phyloP scores from a whole-genome alignment of 805 yeast species.

The Lipomyces chichibuensis region DNA sequence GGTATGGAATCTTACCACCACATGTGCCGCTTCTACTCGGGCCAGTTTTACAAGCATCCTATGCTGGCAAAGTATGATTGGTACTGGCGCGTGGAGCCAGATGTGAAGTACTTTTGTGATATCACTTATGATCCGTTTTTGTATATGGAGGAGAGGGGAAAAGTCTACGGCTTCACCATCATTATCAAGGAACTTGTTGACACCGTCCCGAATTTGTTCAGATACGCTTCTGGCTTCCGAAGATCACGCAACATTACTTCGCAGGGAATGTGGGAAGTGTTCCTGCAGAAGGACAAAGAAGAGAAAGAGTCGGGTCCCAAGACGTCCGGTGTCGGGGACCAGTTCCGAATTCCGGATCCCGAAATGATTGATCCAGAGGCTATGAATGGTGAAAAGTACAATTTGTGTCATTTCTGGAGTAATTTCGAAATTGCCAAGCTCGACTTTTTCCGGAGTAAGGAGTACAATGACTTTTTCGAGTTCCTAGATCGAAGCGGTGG shows the following conservation, averaged over 20 bases:
- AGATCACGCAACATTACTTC: constrained; percentile 53
- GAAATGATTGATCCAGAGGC: constrained; percentile 52
- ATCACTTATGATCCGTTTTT: constrained; percentile 87
- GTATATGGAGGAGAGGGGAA: constrained; percentile 70
- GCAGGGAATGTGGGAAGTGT: constrained; percentile 71
- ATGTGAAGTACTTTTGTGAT: constrained; percentile 87
- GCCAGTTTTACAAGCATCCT: constrained; percentile 79
- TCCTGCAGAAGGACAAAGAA: constrained; percentile 47
- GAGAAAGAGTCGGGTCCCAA: constrained; percentile 25
- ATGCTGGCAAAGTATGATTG: constrained; percentile 72
- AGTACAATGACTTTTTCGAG: constrained; percentile 69
- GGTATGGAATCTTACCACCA: constrained; percentile 80
- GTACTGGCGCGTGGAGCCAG: constrained; percentile 98
- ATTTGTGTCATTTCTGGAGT: constrained; percentile 87
- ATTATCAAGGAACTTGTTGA: constrained; percentile 74
- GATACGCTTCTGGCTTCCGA: constrained; percentile 69
- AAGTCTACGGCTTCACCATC: constrained; percentile 84
- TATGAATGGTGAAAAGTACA: constrained; percentile 70
- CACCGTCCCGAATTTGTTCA: constrained; percentile 80
- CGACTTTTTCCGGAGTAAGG: constrained; percentile 66
- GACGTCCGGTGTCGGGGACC: constrained; percentile 33
- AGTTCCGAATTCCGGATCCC: constrained; percentile 21
- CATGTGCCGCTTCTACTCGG: constrained; percentile 94
- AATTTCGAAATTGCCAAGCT: constrained; percentile 86
- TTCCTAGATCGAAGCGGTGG: constrained; percentile 76